Evolutionary conservation across 1,284 basidiomycete genomes (phyloP).

Genomic region (Microbotryum silenes-acaulis): DNA sequence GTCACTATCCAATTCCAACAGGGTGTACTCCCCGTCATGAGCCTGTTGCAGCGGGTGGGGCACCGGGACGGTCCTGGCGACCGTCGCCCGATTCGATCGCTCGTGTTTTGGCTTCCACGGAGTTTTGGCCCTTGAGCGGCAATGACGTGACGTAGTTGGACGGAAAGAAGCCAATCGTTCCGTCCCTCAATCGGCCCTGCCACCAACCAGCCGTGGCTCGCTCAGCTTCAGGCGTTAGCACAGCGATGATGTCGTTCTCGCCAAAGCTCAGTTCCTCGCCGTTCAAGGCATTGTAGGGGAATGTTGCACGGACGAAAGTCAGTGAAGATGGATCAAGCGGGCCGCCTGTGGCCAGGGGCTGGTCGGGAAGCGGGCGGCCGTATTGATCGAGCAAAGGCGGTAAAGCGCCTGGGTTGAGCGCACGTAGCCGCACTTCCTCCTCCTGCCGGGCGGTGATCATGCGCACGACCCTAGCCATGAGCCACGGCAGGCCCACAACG

Average conservation of each 20-base stretch:
- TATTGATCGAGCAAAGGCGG: slow-evolving; percentile 30
- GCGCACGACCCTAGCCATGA: slow-evolving; percentile 83
- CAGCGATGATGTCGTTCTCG: slow-evolving; percentile 89
- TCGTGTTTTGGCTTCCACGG: not conserved
- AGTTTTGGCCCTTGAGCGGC: slow-evolving; percentile 11
- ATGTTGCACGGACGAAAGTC: slow-evolving; percentile 79
- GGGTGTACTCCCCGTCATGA: no score
- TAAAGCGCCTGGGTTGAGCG: slow-evolving; percentile 38
- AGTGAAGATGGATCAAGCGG: slow-evolving; percentile 52
- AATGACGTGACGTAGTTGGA: slow-evolving; percentile 62
- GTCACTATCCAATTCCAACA: no score
- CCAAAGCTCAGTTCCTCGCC: slow-evolving; percentile 66
- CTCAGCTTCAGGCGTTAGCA: slow-evolving; percentile 74
- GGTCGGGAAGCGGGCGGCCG: slow-evolving; percentile 39
- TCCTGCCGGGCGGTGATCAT: slow-evolving; percentile 60
- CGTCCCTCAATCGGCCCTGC: slow-evolving; percentile 89
- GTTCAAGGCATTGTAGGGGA: slow-evolving; percentile 51
- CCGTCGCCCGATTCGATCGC: no score
- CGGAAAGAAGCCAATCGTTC: slow-evolving; percentile 94
- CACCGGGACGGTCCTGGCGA: no score
- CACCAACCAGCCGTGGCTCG: slow-evolving; percentile 83
- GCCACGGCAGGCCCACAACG: slow-evolving; percentile 87
- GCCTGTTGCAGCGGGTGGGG: no score
- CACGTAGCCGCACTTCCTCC: slow-evolving; percentile 41
- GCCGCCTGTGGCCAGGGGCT: slow-evolving; percentile 54